These are phyloP conservation scores for Amylostereum areolatum DNA, from an alignment of 1,284 basidiomycete genomes.

Conservation along the genomic window DNA sequence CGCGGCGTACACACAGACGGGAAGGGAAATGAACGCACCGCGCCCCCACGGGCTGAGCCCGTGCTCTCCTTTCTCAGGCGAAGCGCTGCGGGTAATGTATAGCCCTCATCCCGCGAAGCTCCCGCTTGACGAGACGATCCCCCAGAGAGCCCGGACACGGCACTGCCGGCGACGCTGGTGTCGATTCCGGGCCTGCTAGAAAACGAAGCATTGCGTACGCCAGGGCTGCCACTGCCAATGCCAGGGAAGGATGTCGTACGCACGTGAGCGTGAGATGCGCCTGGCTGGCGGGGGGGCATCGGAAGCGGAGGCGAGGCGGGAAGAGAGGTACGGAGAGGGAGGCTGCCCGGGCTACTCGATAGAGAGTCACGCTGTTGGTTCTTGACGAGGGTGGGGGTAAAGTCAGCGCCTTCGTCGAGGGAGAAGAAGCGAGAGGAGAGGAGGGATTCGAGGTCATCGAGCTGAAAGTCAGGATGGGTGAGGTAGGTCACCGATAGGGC, in stretches of 20 bases:
- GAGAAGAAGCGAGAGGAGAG: slow-evolving; percentile 68
- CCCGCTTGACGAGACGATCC: slow-evolving; percentile 34
- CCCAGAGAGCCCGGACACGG: slow-evolving; percentile 26
- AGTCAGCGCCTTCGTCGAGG: slow-evolving; percentile 47
- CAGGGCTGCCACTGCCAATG: slow-evolving; percentile 19
- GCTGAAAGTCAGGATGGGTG: slow-evolving; percentile 56
- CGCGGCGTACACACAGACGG: background rate
- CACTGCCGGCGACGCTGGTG: slow-evolving; percentile 1
- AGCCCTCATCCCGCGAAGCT: slow-evolving; percentile 16
- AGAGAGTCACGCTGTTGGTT: slow-evolving; percentile 47
- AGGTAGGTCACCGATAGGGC: slow-evolving; percentile 59
- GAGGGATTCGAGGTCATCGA: slow-evolving; percentile 69
- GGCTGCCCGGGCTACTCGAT: slow-evolving; percentile 37
- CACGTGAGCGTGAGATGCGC: slow-evolving; percentile 33
- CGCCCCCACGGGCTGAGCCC: slow-evolving; percentile 23
- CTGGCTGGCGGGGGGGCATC: slow-evolving; percentile 51
- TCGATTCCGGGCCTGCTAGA: slow-evolving; percentile 1
- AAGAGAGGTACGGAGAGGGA: slow-evolving; percentile 35
- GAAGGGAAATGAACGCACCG: slow-evolving; percentile 20
- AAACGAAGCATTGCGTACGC: slow-evolving; percentile 29
- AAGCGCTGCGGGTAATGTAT: slow-evolving; percentile 4
- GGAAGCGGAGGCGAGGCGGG: slow-evolving; percentile 38
- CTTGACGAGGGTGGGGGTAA: slow-evolving; percentile 57
- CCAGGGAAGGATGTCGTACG: slow-evolving; percentile 29
- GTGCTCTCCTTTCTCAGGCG: slow-evolving; percentile 38